Conservation (phyloP, 2,329 filamentous ascomycete genomes). For the Penicillium italicum region DNA sequence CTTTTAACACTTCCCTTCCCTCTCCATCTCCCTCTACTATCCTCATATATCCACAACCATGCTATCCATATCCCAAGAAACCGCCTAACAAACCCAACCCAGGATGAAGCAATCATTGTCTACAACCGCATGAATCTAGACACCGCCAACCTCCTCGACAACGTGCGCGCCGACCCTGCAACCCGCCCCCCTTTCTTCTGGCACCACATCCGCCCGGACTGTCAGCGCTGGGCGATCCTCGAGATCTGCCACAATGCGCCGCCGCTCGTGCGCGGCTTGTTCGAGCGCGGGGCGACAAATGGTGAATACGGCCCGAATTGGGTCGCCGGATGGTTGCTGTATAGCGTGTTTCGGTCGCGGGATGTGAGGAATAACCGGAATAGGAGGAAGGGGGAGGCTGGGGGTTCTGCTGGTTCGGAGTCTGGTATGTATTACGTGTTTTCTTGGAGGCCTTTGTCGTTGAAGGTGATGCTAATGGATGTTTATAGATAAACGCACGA, state of each 20-base stretch:
- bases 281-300: slow-evolving; percentile 40
- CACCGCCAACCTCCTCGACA: slow-evolving; percentile 41
- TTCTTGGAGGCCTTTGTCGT: neutral
- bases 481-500: slow-evolving; percentile 22
- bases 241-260: slow-evolving; percentile 43
- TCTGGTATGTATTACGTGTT: slow-evolving; percentile 8
- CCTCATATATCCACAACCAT: no score
- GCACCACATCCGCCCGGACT: slow-evolving; percentile 46
- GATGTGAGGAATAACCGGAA: slow-evolving; percentile 48
- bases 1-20: neutral
- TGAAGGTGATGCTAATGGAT: neutral
- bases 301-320: slow-evolving; percentile 47
- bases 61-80: neutral
- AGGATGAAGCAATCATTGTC: slow-evolving; percentile 46
- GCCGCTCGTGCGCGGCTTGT: slow-evolving; percentile 38
- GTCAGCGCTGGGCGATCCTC: slow-evolving; percentile 41
- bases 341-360: slow-evolving; percentile 47
- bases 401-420: slow-evolving; percentile 11
- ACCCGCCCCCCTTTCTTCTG: slow-evolving; percentile 45
- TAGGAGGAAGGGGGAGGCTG: slow-evolving; percentile 37
- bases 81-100: neutral
- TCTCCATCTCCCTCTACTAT: neutral
- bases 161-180: slow-evolving; percentile 35
- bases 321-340: slow-evolving; percentile 47
- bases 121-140: slow-evolving; percentile 44